Percentiles rank a stretch among this genome's conserved stretches.
phyloP scores from a whole-genome alignment of 1,284 basidiomycete species.

The Pseudomicrostroma phylloplanum region DNA sequence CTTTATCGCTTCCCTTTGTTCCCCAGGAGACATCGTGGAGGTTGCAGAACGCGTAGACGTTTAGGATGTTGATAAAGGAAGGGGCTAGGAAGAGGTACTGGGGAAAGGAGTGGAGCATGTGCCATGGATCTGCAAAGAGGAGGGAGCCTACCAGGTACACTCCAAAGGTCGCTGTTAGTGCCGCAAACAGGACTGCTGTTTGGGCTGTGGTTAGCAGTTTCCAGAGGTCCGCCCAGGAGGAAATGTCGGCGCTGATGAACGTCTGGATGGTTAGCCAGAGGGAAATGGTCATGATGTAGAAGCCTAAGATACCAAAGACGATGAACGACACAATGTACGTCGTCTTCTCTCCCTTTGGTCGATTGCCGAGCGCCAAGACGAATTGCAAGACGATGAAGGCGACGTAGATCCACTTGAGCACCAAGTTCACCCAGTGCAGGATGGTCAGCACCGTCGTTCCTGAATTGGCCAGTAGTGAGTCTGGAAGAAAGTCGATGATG shows the following conservation, averaged over 20 bases:
- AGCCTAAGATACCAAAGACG: constrained; percentile 53
- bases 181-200: constrained; percentile 44
- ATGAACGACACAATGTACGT: constrained; percentile 76
- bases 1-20: constrained; percentile 91
- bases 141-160: constrained; percentile 67
- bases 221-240: background rate
- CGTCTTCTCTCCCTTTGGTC: constrained; percentile 81
- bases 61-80: constrained; percentile 86
- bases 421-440: constrained; percentile 67
- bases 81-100: constrained; percentile 80
- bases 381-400: constrained; percentile 83
- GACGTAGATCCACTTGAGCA: constrained; percentile 79
- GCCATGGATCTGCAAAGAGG: constrained; percentile 95
- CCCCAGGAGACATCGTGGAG: constrained; percentile 56
- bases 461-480: constrained; percentile 63
- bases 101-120: constrained; percentile 88
- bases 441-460: constrained; percentile 64
- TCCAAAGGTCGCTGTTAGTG: constrained; percentile 47
- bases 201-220: constrained; percentile 7
- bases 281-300: constrained; percentile 43
- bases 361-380: constrained; percentile 80
- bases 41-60: constrained; percentile 86
- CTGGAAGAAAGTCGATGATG: constrained; percentile 80
- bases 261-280: constrained; percentile 46
- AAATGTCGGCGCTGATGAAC: constrained; percentile 6